Conservation (phyloP, 257 asterid genomes). For the Scutellaria galericulata region DNA sequence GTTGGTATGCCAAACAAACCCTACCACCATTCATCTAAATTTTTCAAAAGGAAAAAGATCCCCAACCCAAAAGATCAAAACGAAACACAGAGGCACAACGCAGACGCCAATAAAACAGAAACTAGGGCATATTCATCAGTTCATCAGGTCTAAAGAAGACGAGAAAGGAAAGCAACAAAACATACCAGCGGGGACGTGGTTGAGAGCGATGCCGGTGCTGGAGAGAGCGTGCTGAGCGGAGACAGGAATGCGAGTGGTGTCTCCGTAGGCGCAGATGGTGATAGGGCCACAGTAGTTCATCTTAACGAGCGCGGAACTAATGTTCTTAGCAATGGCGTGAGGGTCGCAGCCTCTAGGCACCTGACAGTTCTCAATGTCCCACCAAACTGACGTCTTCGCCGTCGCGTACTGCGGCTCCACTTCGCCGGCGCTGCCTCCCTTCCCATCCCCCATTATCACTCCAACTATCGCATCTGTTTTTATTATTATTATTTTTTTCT, state of each 20-base stretch:
- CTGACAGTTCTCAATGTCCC: conserved; percentile 88
- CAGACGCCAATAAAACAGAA: background rate
- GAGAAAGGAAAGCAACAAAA: background rate
- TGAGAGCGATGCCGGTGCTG: conserved; percentile 77
- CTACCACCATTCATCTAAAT: background rate
- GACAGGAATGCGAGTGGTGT: conserved; percentile 54
- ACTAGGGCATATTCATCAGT: background rate
- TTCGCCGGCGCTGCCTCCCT: conserved; percentile 35
- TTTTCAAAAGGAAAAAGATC: background rate
- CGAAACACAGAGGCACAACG: background rate
- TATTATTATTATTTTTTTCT: no score
- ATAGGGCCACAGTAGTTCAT: conserved; percentile 70
- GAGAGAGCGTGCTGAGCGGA: conserved; percentile 63
- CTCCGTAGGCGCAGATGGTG: conserved; percentile 74
- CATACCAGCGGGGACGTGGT: conserved; percentile 80
- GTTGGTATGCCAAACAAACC: background rate
- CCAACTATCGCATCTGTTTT: background rate
- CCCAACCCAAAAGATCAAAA: background rate
- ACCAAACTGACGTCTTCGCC: conserved; percentile 79
- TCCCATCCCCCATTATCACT: conserved; percentile 24
- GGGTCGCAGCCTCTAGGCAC: conserved; percentile 67
- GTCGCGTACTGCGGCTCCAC: conserved; percentile 48
- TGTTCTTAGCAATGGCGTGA: conserved; percentile 66
- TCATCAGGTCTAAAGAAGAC: background rate
- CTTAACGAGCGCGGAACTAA: conserved; percentile 59